Evolutionary conservation across 1,139 yeast species (phyloP), one percentile per base, ranked within the genome.

Genomic region (Yamadazyma sp.): DNA sequence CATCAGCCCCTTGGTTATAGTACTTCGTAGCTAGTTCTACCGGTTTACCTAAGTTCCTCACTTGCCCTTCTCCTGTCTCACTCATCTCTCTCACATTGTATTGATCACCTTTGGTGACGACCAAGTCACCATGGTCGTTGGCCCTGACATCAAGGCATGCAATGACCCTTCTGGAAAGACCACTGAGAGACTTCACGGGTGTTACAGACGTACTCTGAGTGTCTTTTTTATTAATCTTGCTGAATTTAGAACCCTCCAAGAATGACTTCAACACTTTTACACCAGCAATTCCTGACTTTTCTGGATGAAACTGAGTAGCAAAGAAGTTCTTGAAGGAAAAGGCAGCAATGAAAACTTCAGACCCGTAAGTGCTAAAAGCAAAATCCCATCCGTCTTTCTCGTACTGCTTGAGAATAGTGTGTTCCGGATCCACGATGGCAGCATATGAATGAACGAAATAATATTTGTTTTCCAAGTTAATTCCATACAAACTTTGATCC

Each of bases 271-370:
- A 73, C 6, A 90, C 80, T 45, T 78, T 76, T 33, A 92, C 67
- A 32, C 98, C 98, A 7, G 96, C 96, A 31, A 69, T 60, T 9
- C 98, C 98, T 2, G 96, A 86, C 61, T 92, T 92, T 59, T 92
- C 98, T 6, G 98, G 98, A 62, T 92, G 98, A 62, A 92, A 92
- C 61, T 92, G 98, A 1, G 97, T 92, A 32, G 97, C 96, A 62
- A 92, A 86, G 15, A 90, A 70, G 46, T 88, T 89, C 42, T 74
- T 86, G 53, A 74, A 82, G 17, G 82, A 65, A 21, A 88, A 61
- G 0, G 97, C 94, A n/a, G 97, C 95, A 41, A 92, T 67, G 51
- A 89, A 92, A 37, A 66, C 72, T 59, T 92, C 94, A 17, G 80
- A 70, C 1, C 95, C 96, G 59, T 92, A 92, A 38, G 66, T 70